Evolutionary conservation across 192 early-diverging fungal species (phyloP).

Genomic region (Obelidium mucronatum): DNA sequence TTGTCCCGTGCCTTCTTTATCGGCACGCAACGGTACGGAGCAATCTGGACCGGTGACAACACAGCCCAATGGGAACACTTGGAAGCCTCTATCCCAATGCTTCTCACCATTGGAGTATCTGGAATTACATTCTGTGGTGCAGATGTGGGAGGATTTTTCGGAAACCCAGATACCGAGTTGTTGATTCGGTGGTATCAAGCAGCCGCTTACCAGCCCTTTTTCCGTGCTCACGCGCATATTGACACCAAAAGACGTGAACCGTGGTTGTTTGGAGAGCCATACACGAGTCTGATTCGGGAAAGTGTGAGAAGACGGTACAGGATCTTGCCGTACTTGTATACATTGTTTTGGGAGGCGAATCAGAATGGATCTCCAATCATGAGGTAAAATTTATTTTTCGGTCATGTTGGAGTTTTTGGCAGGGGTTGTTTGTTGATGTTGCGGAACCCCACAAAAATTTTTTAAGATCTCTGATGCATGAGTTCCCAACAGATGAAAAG

Average conservation of each 20-base stretch:
- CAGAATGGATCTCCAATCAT: conserved; percentile 82
- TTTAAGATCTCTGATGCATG: conserved; percentile 83
- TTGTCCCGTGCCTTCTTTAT: conserved; percentile 96
- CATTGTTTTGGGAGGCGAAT: conserved; percentile 83
- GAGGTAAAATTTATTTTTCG: conserved; percentile 32
- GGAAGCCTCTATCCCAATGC: conserved; percentile 83
- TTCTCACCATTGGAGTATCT: conserved; percentile 82
- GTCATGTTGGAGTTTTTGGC: neutral
- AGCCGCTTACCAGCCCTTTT: conserved; percentile 95
- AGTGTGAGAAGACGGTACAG: conserved; percentile 85
- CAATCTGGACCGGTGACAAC: conserved; percentile 99
- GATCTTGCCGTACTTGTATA: conserved; percentile 92
- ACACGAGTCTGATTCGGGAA: conserved; percentile 77
- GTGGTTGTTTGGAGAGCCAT: conserved; percentile 91
- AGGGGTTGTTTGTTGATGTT: neutral
- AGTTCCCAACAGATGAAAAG: conserved; percentile 81
- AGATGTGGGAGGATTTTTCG: conserved; percentile 98
- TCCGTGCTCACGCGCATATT: conserved; percentile 97
- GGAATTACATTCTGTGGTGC: conserved; percentile 94
- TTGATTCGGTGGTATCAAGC: conserved; percentile 98
- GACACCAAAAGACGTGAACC: conserved; percentile 98
- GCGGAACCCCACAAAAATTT: too few species aligned
- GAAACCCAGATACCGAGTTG: conserved; percentile 89
- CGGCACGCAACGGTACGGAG: conserved; percentile 93
- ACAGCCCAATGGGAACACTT: conserved; percentile 89